phyloP scores from a whole-genome alignment of 1,284 basidiomycete species.

The Apiotrichum laibachii region DNA sequence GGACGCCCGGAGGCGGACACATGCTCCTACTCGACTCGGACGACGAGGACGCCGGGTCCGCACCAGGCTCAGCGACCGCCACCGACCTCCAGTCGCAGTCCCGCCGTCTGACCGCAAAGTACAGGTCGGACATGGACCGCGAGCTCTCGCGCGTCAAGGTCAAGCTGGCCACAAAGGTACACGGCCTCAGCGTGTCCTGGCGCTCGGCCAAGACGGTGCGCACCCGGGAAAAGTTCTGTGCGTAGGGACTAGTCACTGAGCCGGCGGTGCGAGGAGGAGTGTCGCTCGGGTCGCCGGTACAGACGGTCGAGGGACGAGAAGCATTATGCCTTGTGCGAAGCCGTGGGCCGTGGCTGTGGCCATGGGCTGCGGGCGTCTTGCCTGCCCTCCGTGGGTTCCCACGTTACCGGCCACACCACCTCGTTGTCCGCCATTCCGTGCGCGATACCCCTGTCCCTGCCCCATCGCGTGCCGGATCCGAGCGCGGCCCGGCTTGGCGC shows the following conservation, averaged over 20 bases:
- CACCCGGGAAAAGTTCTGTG: constrained; percentile 72
- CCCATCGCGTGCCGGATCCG: no score
- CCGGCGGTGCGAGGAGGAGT: neutral
- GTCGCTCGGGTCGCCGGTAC: no score
- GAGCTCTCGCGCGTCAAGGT: constrained; percentile 77
- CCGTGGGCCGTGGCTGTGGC: no score
- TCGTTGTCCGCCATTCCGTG: no score
- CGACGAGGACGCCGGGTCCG: constrained; percentile 13
- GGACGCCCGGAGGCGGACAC: constrained; percentile 52
- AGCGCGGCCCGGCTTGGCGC: neutral
- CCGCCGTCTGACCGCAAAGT: constrained; percentile 29
- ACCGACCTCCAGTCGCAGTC: neutral
- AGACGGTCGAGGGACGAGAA: no score
- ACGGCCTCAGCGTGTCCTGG: constrained; percentile 69
- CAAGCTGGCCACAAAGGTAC: constrained; percentile 61
- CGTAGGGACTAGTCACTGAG: constrained; percentile 19
- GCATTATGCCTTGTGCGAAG: no score
- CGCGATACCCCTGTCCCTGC: no score
- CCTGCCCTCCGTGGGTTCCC: no score
- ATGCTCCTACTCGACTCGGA: constrained; percentile 31
- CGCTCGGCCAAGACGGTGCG: constrained; percentile 85
- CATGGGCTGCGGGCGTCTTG: no score
- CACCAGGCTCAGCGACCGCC: neutral
- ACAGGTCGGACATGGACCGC: constrained; percentile 66
- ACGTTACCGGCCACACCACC: no score